phyloP scores from a whole-genome alignment of 31 red algal species.

The Porphyra umbilicalis region DNA sequence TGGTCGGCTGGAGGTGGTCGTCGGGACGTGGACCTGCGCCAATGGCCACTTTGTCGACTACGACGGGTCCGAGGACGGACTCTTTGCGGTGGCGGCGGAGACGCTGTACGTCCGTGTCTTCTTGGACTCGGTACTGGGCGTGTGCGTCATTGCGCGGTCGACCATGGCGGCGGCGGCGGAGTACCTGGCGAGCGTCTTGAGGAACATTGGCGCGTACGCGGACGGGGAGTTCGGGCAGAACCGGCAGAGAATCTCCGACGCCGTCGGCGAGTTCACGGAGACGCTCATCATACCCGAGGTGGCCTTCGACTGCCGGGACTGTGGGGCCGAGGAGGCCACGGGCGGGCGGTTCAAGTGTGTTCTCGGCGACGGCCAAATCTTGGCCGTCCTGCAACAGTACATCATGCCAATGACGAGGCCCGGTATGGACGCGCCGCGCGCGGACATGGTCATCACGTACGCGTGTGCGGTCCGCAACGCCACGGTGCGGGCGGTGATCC shows the following conservation, averaged over 20 bases:
- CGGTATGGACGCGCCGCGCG: not conserved
- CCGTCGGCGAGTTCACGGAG: not conserved
- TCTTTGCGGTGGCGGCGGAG: not conserved
- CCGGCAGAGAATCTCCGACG: not conserved
- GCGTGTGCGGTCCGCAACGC: not conserved
- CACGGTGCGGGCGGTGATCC: not conserved
- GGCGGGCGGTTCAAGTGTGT: not conserved
- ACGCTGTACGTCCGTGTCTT: not conserved
- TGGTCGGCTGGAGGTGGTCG: not conserved
- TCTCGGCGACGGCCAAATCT: not conserved
- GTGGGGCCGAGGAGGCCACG: not conserved
- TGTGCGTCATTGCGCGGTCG: not conserved
- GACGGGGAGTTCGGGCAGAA: not conserved
- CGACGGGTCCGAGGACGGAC: not conserved
- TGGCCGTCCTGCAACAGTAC: not conserved
- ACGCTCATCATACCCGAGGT: not conserved
- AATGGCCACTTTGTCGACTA: not conserved
- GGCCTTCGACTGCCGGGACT: not conserved
- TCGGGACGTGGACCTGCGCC: not conserved
- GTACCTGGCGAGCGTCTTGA: not conserved
- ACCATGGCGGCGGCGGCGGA: not conserved
- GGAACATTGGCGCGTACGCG: not conserved
- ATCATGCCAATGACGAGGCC: not conserved
- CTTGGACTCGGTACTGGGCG: not conserved
- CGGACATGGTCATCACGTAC: not conserved